Conservation (phyloP, 306 rosid species). For the Medicago arabica region DNA sequence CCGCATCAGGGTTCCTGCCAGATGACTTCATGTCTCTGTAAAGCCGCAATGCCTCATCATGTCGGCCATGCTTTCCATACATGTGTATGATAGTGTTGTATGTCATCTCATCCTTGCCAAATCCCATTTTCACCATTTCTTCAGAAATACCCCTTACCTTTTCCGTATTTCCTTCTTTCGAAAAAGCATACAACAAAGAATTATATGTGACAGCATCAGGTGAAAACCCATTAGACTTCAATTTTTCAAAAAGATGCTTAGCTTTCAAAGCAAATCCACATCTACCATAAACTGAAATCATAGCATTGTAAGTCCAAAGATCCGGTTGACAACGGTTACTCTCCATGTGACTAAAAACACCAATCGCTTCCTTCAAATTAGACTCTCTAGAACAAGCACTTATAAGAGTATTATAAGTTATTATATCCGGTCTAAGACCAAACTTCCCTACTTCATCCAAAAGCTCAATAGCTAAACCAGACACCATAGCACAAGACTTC, state of each 20-base stretch:
- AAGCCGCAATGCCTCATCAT: slow-evolving; percentile 72
- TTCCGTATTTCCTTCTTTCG: slow-evolving; percentile 72
- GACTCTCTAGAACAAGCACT: slow-evolving; percentile 91
- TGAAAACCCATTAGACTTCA: slow-evolving; percentile 81
- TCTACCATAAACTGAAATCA: slow-evolving; percentile 94
- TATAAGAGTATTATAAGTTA: slow-evolving; percentile 86
- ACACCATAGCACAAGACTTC: slow-evolving; percentile 69
- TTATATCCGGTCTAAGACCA: slow-evolving; percentile 80
- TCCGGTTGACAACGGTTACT: slow-evolving; percentile 76
- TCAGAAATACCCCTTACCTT: slow-evolving; percentile 72
- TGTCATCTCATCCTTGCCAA: slow-evolving; percentile 96
- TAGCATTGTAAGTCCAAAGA: slow-evolving; percentile 95
- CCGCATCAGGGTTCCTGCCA: slow-evolving; percentile 78
- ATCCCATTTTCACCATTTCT: slow-evolving; percentile 82
- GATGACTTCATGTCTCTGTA: slow-evolving; percentile 79
- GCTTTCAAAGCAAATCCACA: slow-evolving; percentile 76
- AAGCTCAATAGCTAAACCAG: slow-evolving; percentile 70
- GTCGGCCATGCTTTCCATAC: slow-evolving; percentile 86
- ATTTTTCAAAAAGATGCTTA: slow-evolving; percentile 69
- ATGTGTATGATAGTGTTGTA: slow-evolving; percentile 89
- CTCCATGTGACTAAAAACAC: slow-evolving; percentile 73
- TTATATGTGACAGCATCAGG: slow-evolving; percentile 94
- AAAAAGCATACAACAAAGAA: slow-evolving; percentile 84
- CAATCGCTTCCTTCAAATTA: slow-evolving; percentile 79
- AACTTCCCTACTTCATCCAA: slow-evolving; percentile 78